Percentiles rank a stretch among this genome's conserved stretches.
These are phyloP conservation scores for Pythium phragmitis DNA, from an alignment of 352 stramenopile genomes.

Conservation along the genomic window DNA sequence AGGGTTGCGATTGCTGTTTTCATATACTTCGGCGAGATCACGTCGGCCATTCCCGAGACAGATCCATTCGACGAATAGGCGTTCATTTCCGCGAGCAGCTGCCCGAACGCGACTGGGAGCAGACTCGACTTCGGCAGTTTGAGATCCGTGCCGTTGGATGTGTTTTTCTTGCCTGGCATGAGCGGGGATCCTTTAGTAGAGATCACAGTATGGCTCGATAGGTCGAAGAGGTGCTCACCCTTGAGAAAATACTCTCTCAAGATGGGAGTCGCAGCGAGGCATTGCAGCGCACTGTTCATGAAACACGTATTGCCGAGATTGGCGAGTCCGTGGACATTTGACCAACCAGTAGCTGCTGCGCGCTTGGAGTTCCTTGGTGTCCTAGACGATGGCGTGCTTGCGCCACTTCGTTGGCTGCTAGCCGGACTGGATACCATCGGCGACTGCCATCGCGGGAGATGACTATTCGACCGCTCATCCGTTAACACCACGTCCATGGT, in stretches of 20 bases:
- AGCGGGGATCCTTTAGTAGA: not conserved
- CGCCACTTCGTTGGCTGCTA: conserved; percentile 18
- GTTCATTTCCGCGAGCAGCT: conserved; percentile 68
- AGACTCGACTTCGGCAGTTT: conserved; percentile 35
- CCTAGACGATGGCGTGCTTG: conserved; percentile 15
- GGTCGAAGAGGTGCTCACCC: conserved; percentile 87
- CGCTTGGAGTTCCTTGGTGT: conserved; percentile 17
- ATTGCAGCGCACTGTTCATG: conserved; percentile 86
- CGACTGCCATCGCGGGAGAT: conserved; percentile 8
- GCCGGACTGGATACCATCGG: conserved; percentile 14
- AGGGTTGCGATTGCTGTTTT: conserved; percentile 73
- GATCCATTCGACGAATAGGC: conserved; percentile 28
- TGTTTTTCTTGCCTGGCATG: conserved; percentile 14
- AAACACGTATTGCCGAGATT: conserved; percentile 85
- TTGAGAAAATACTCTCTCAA: conserved; percentile 91
- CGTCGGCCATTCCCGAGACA: conserved; percentile 30
- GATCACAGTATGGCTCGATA: conserved; percentile 12
- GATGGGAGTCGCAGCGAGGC: conserved; percentile 89
- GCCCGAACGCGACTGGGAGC: conserved; percentile 64
- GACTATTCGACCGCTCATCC: conserved; percentile 20
- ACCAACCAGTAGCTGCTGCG: conserved; percentile 50
- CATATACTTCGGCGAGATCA: conserved; percentile 69
- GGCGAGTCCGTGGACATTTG: conserved; percentile 76
- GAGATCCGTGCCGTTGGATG: conserved; percentile 31
- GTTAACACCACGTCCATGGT: conserved; percentile 18